A percentile compares a stretch with the other conserved stretches of the same genome.
phyloP scores from a whole-genome alignment of 495 filamentous ascomycete genomes.

The Hyaloscypha finlandica region DNA sequence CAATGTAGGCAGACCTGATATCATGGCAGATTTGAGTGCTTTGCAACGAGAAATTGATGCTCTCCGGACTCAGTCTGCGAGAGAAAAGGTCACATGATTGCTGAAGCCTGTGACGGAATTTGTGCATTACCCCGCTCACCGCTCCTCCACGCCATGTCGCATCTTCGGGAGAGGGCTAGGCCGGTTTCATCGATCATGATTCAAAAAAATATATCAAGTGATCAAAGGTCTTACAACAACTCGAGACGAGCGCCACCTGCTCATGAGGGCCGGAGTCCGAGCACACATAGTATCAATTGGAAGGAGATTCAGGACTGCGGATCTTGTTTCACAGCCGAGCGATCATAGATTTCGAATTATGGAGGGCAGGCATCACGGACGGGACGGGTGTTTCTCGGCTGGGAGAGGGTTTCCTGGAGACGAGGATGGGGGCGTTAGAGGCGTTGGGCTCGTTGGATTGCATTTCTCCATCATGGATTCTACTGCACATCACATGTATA shows the following conservation, averaged over 20 bases:
- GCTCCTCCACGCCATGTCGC: neutral
- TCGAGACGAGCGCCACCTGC: neutral
- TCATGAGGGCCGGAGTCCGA: constrained; percentile 7
- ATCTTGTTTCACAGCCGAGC: neutral
- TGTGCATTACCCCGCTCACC: constrained; percentile 13
- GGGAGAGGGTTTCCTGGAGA: constrained; percentile 5
- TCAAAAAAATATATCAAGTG: constrained; percentile 10
- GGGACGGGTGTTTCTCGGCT: constrained; percentile 18
- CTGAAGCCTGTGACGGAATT: neutral
- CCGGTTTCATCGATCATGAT: neutral
- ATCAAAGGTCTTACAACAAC: neutral
- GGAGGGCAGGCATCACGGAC: neutral
- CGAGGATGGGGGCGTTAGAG: constrained; percentile 1
- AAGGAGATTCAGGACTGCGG: neutral
- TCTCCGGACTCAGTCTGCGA: constrained; percentile 20
- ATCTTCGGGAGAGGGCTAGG: neutral
- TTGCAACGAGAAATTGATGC: constrained; percentile 35
- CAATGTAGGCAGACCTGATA: constrained; percentile 19
- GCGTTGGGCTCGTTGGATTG: neutral
- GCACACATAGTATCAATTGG: constrained; percentile 1
- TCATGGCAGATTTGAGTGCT: constrained; percentile 31
- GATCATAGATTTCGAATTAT: neutral
- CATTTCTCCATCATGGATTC: constrained; percentile 4
- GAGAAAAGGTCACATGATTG: constrained; percentile 29
- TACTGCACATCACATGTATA: constrained; percentile 5